Percentiles rank a stretch among this genome's conserved stretches.
phyloP scores from a whole-genome alignment of 1,284 basidiomycete species.

The Puccinia hordei region DNA sequence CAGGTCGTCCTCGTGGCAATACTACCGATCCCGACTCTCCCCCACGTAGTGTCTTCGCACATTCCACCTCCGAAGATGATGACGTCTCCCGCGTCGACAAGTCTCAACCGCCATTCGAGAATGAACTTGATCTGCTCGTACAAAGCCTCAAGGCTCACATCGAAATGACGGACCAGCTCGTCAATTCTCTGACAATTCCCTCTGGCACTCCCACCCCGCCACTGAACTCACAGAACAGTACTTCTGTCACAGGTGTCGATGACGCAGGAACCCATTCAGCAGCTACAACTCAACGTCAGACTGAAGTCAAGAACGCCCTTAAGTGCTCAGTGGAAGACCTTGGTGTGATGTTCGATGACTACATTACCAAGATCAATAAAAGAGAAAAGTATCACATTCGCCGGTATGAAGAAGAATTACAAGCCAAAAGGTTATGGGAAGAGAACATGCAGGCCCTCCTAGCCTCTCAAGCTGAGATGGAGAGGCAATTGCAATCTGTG shows the following conservation, averaged over 20 bases:
- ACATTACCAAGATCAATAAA: slow-evolving; percentile 72
- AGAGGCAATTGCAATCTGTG: slow-evolving; percentile 68
- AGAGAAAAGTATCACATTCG: slow-evolving; percentile 72
- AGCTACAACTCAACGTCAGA: slow-evolving; percentile 58
- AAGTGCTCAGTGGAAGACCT: slow-evolving; percentile 68
- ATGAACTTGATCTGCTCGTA: slow-evolving; percentile 72
- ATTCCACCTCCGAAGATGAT: slow-evolving; percentile 34
- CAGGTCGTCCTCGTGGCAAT: not conserved
- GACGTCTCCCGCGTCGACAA: slow-evolving; percentile 52
- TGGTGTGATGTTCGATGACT: slow-evolving; percentile 69
- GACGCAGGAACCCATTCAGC: not conserved
- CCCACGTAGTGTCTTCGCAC: slow-evolving; percentile 24
- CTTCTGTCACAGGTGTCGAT: slow-evolving; percentile 23
- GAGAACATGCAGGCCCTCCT: slow-evolving; percentile 85
- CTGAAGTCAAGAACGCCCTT: slow-evolving; percentile 67
- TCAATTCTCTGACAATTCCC: slow-evolving; percentile 63
- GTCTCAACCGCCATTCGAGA: slow-evolving; percentile 64
- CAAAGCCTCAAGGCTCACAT: slow-evolving; percentile 77
- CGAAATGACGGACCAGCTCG: slow-evolving; percentile 73
- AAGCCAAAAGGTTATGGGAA: slow-evolving; percentile 76
- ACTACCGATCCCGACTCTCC: slow-evolving; percentile 30
- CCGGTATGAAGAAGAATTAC: slow-evolving; percentile 73
- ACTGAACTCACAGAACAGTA: slow-evolving; percentile 50
- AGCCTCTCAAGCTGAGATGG: slow-evolving; percentile 80
- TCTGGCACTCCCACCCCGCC: slow-evolving; percentile 9